Conservation (phyloP, 441 rosid genomes). For the Brassica hybrid region DNA sequence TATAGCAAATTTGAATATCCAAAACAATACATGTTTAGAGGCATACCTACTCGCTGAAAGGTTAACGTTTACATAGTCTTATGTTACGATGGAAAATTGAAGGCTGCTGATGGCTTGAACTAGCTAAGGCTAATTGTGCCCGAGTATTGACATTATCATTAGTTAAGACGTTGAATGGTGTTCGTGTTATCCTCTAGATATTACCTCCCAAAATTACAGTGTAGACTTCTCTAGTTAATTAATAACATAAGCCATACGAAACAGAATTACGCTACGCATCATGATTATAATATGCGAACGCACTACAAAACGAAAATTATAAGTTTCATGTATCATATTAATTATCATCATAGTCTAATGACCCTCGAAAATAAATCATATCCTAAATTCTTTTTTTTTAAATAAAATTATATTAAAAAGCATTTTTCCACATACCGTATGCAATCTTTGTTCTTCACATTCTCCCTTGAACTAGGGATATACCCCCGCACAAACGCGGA, state of each 20-base stretch:
- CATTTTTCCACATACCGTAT: not conserved
- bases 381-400: not conserved
- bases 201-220: not conserved
- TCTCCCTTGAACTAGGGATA: not conserved
- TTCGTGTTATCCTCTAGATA: conserved; percentile 2
- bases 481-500: no score
- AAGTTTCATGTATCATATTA: not conserved
- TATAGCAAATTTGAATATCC: conserved; percentile 19
- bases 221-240: conserved; percentile 1
- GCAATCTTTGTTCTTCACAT: not conserved
- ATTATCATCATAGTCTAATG: not conserved
- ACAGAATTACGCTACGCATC: conserved; percentile 3
- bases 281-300: conserved; percentile 4
- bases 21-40: conserved; percentile 22
- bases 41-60: not conserved
- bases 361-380: conserved; percentile 1
- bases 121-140: not conserved
- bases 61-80: not conserved
- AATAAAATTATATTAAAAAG: not conserved
- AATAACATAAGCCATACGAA: conserved; percentile 7
- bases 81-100: not conserved
- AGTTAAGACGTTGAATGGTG: conserved; percentile 5
- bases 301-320: conserved; percentile 1
- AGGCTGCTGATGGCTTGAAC: not conserved
- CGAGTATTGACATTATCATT: not conserved